Conservation (phyloP, 169 alveolate species). For the Babesia gibsoni region DNA sequence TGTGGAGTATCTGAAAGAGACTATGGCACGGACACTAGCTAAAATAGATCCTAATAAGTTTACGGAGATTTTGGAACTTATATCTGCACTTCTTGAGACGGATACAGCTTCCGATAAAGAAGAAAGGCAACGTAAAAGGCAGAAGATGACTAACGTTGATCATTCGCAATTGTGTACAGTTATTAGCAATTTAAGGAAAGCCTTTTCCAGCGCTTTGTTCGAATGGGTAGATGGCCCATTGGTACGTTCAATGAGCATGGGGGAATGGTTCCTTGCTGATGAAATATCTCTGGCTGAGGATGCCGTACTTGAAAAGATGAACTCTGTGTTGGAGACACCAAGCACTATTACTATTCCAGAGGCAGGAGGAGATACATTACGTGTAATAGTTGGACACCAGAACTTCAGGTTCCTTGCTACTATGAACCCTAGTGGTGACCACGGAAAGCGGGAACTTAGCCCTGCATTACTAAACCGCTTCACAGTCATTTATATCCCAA, state of each 20-base stretch:
- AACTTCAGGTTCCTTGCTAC: slow-evolving; percentile 96
- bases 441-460: slow-evolving; percentile 98
- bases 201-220: slow-evolving; percentile 67
- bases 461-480: slow-evolving; percentile 98
- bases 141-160: slow-evolving; percentile 4
- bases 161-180: not conserved
- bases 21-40: not conserved
- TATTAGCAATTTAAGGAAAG: not conserved
- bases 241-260: slow-evolving; percentile 93
- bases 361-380: slow-evolving; percentile 70
- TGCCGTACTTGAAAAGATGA: slow-evolving; percentile 97
- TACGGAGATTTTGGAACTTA: not conserved
- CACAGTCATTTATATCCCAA: slow-evolving; percentile 93
- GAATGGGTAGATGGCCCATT: slow-evolving; percentile 99
- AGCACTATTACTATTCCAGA: slow-evolving; percentile 77
- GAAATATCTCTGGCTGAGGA: slow-evolving; percentile 99
- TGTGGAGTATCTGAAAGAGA: slow-evolving; percentile 4
- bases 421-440: slow-evolving; percentile 99
- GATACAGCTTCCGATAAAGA: not conserved
- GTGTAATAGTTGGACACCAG: slow-evolving; percentile 84
- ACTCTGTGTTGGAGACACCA: slow-evolving; percentile 94
- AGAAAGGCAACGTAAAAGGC: slow-evolving; percentile 8
- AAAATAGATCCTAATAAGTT: not conserved
- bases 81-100: not conserved
- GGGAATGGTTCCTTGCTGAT: slow-evolving; percentile 93